phyloP scores from a whole-genome alignment of 371 early-diverging fungal species.

The Mortierella sp. region DNA sequence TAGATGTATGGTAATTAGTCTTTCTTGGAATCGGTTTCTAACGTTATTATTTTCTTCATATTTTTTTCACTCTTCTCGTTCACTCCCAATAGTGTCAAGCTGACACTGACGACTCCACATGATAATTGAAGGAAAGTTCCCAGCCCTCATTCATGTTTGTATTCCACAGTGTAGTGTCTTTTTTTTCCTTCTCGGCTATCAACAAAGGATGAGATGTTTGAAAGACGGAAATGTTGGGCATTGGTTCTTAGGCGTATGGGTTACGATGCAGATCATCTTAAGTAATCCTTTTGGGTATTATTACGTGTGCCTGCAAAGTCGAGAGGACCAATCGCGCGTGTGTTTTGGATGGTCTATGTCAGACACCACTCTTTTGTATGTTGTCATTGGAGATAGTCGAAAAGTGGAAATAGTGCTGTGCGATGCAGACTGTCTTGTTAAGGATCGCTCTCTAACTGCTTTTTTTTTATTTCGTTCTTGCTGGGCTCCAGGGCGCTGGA shows the following conservation, averaged over 20 bases:
- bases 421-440: neutral
- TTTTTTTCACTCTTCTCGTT: too few relatives aligned
- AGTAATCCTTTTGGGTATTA: neutral
- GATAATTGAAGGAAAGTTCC: neutral
- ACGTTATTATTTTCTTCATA: too few relatives aligned
- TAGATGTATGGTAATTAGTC: too few relatives aligned
- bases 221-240: neutral
- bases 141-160: neutral
- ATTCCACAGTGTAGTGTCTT: neutral
- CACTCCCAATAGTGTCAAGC: too few relatives aligned
- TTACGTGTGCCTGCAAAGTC: neutral
- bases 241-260: neutral
- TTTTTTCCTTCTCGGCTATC: neutral
- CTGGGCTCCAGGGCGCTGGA: neutral
- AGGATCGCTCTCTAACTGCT: neutral
- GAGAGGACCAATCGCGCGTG: neutral
- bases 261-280: neutral
- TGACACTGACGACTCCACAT: neutral
- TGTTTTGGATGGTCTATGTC: neutral
- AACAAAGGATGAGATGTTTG: neutral
- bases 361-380: neutral
- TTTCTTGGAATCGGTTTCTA: too few relatives aligned
- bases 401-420: neutral
- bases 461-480: neutral
- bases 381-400: neutral